Conservation (phyloP, 2,329 filamentous ascomycete species). For the Fusarium sp. region DNA sequence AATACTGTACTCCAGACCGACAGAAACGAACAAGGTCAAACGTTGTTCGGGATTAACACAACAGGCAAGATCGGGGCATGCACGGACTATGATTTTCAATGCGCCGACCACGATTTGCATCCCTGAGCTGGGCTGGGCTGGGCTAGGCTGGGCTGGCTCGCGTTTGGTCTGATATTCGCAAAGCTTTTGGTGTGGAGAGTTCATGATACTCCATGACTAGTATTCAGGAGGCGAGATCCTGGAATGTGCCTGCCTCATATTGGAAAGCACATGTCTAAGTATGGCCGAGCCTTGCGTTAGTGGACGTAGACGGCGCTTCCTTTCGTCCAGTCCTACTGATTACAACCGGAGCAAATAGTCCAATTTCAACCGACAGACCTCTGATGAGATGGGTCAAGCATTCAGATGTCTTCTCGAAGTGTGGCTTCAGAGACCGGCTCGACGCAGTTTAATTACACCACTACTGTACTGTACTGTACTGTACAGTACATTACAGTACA, state of each 20-base stretch:
- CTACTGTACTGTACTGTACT: background rate
- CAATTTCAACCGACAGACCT: background rate
- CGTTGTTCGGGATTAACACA: constrained; percentile 15
- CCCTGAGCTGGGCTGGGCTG: background rate
- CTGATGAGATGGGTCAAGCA: background rate
- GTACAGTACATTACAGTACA: background rate
- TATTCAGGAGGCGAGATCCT: constrained; percentile 11
- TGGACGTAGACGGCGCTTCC: background rate
- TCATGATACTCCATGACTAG: constrained; percentile 7
- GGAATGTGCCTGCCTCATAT: constrained; percentile 2
- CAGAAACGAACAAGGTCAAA: constrained; percentile 5
- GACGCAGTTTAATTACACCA: background rate
- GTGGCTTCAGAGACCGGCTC: background rate
- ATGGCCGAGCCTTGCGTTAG: background rate
- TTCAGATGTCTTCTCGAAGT: background rate
- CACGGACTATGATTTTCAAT: constrained; percentile 36
- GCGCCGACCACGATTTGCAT: constrained; percentile 21
- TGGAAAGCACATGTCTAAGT: background rate
- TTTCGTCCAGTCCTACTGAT: constrained; percentile 1
- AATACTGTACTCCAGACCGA: constrained; percentile 2
- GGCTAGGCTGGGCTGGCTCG: background rate
- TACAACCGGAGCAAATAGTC: constrained; percentile 19
- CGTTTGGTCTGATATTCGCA: background rate
- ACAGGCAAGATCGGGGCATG: constrained; percentile 23
- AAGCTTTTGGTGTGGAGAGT: constrained; percentile 20